Evolutionary conservation across 2,329 filamentous ascomycete species (phyloP).

Genomic region (Pseudovirgaria hyperparasitica): DNA sequence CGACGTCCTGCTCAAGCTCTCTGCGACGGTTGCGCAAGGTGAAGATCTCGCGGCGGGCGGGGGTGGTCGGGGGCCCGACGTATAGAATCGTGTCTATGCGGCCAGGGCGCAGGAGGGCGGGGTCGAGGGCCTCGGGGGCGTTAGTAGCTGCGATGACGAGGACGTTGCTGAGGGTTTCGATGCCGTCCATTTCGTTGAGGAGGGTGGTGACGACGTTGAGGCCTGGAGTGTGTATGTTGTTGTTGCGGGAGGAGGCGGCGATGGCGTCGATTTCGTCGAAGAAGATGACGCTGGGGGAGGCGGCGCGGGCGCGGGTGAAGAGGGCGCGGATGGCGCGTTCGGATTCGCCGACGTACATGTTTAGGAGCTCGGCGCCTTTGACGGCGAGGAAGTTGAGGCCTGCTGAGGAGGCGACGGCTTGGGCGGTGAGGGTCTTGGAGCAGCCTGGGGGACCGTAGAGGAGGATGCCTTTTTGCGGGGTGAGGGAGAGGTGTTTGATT

Average conservation of each 20-base stretch:
- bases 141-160: conserved; percentile 87
- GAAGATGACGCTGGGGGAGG: conserved; percentile 85
- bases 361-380: conserved; percentile 84
- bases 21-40: conserved; percentile 51
- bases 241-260: conserved; percentile 38
- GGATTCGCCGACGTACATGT: conserved; percentile 95
- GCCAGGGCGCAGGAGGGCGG: conserved; percentile 73
- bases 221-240: conserved; percentile 35
- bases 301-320: conserved; percentile 74
- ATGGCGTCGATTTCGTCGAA: conserved; percentile 95
- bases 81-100: conserved; percentile 78
- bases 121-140: conserved; percentile 72
- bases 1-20: conserved; percentile 49
- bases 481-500: conserved; percentile 38
- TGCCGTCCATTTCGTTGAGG: conserved; percentile 91
- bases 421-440: conserved; percentile 85
- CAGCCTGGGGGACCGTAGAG: conserved; percentile 90
- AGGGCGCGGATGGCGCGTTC: conserved; percentile 76
- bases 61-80: conserved; percentile 64
- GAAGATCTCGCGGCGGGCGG: conserved; percentile 67
- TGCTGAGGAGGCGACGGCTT: conserved; percentile 81
- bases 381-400: conserved; percentile 90
- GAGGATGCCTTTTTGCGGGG: conserved; percentile 67
- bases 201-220: conserved; percentile 82
- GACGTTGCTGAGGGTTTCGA: conserved; percentile 71